Percentiles rank a stretch among this genome's conserved stretches.
Conservation (phyloP, 441 rosid species). For the Syzygium syzygioides region DNA sequence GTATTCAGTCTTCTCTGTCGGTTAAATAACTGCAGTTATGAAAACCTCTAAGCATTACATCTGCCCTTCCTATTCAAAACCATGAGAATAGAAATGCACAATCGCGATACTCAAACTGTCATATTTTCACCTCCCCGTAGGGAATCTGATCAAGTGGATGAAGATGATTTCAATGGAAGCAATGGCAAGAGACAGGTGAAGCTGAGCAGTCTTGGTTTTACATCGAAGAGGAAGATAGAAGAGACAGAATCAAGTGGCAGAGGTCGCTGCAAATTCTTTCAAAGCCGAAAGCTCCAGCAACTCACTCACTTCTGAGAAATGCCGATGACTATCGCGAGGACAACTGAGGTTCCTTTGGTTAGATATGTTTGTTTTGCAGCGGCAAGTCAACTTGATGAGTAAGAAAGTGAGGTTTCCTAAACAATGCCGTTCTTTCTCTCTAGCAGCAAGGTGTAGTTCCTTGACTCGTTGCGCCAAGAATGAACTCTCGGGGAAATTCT, state of each 20-base stretch:
- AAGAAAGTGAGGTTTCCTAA: not conserved
- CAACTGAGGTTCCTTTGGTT: not conserved
- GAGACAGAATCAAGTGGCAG: slow-evolving; percentile 77
- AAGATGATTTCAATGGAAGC: slow-evolving; percentile 33
- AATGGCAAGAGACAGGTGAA: slow-evolving; percentile 57
- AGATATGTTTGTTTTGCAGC: not conserved
- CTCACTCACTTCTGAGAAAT: slow-evolving; percentile 42
- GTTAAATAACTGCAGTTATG: not conserved
- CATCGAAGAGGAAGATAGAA: slow-evolving; percentile 61
- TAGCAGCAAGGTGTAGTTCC: not conserved
- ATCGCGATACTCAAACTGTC: not conserved
- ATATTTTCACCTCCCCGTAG: slow-evolving; percentile 11
- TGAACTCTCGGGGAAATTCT: not conserved
- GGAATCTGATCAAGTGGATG: slow-evolving; percentile 67
- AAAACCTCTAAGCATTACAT: not conserved
- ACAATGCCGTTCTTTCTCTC: not conserved
- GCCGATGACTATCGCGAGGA: not conserved
- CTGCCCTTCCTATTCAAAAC: not conserved
- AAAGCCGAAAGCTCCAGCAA: slow-evolving; percentile 73
- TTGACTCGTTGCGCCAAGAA: not conserved
- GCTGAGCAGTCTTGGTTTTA: slow-evolving; percentile 60
- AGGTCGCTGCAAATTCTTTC: slow-evolving; percentile 85
- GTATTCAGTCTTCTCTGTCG: not conserved
- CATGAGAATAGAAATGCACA: not conserved
- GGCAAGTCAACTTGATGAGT: not conserved